Base-by-base conservation (phyloP, 768 basidiomycete species). In the Pulveroboletus frians region DNA sequence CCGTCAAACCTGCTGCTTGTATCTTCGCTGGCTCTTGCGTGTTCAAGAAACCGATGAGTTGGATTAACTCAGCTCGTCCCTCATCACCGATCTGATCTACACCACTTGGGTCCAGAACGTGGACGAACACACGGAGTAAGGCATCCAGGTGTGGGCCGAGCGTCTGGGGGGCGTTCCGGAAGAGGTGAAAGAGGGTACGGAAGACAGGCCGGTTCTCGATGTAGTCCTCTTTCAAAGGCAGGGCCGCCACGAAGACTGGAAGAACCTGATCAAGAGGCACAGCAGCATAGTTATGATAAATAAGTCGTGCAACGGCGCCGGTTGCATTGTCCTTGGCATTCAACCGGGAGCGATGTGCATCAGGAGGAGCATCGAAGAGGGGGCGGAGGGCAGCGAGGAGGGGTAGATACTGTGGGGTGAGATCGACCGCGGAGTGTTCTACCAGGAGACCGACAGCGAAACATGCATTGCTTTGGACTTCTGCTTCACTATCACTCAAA, bases 261-360 rank as follows among this genome's bases (percentile, higher is more conserved):
- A 97, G 79, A 44, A 96, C 92, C 68, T 92, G 85, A 43, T 92
- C 89, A 34, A 97, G 82, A 21, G 95, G 95, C 15, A 98, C 70
- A 13, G 85, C 91, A 11, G 72, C 64, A 4, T 77, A 70, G 68
- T 92, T 93, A 63, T 86, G 86, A 59, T 82, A 65, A 62, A 98
- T 86, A 65, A 98, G 77, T 14, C 96, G 85, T 5, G 83, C 83
- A 45, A 98, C 88, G 21, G 93, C 90, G 38, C 96, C 96, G 8
- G 86, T 80, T n/a, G 96, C 96, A 67, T 99, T 99, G 70, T 99
- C 96, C 54, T 85, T 85, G 17, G 93, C 93, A 64, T 93, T 94
- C 53, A 91, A 69, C 38, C 74, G 75, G 7, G 88, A 71, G 6
- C 79, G 62, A n/a, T 83, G 73, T 6, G 88, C 74, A 50, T 84